Conservation (phyloP, 768 basidiomycete genomes). For the Lepiota brunneoincarnata region DNA sequence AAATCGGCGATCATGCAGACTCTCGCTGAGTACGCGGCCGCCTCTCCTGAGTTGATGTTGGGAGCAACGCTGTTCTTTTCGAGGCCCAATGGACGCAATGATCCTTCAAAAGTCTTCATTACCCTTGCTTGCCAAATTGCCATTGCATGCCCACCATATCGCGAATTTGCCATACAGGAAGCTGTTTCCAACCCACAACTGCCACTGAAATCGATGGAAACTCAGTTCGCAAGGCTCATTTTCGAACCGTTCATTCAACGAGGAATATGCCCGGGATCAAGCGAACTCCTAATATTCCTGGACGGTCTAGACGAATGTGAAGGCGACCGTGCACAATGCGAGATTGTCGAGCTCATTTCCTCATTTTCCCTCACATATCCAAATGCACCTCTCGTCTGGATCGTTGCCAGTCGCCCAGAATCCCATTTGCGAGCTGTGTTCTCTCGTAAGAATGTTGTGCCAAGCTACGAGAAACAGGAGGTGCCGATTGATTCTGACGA, state of each 20-base stretch:
- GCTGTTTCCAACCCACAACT: conserved; percentile 8
- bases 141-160: background rate
- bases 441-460: no score
- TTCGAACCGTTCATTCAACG: no score
- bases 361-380: background rate
- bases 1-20: no score
- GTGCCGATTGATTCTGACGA: no score
- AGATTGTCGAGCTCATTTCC: conserved; percentile 14
- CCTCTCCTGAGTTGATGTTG: background rate
- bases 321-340: conserved; percentile 10
- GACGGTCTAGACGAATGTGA: conserved; percentile 15
- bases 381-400: no score
- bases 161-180: conserved; percentile 4
- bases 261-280: no score
- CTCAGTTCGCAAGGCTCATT: conserved; percentile 14
- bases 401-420: no score
- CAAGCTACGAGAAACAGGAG: no score
- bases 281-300: no score
- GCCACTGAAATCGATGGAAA: conserved; percentile 3
- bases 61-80: conserved; percentile 23
- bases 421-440: no score
- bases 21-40: no score
- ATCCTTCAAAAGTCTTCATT: conserved; percentile 8
- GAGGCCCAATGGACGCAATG: background rate
- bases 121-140: no score